phyloP scores from a whole-genome alignment of 1,139 yeast species.

The Saccharomyces hybrid region DNA sequence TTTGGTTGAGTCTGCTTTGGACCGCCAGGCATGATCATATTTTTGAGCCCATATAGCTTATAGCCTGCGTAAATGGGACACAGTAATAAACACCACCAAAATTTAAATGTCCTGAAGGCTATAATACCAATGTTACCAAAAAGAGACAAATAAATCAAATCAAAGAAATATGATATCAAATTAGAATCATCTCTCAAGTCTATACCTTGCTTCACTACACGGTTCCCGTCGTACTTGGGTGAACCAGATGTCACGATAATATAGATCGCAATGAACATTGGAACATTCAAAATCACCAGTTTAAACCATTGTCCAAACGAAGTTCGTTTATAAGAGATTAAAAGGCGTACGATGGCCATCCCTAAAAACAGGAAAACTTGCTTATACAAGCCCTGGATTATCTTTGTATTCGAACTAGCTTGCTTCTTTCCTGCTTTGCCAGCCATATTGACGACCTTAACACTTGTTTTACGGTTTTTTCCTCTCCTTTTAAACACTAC shows the following conservation, averaged over 20 bases:
- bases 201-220: slow-evolving; percentile 20
- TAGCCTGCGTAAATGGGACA: slow-evolving; percentile 24
- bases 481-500: background rate
- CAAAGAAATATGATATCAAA: slow-evolving; percentile 28
- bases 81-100: slow-evolving; percentile 20
- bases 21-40: slow-evolving; percentile 11
- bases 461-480: background rate
- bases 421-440: slow-evolving; percentile 18
- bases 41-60: slow-evolving; percentile 23
- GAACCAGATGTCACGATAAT: slow-evolving; percentile 27
- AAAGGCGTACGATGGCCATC: slow-evolving; percentile 15
- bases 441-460: slow-evolving; percentile 10
- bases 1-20: slow-evolving; percentile 1
- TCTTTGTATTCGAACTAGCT: slow-evolving; percentile 10
- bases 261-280: slow-evolving; percentile 22
- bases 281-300: slow-evolving; percentile 19
- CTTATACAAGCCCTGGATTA: slow-evolving; percentile 9
- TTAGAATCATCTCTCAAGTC: slow-evolving; percentile 24
- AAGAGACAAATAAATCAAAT: slow-evolving; percentile 27
- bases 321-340: slow-evolving; percentile 6
- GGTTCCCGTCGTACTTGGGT: slow-evolving; percentile 19
- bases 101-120: slow-evolving; percentile 22
- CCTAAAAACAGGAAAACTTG: slow-evolving; percentile 11
- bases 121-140: slow-evolving; percentile 23
- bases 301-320: slow-evolving; percentile 8